These are phyloP conservation scores for Russula compacta DNA, from an alignment of 768 basidiomycete species.

Conservation along the genomic window DNA sequence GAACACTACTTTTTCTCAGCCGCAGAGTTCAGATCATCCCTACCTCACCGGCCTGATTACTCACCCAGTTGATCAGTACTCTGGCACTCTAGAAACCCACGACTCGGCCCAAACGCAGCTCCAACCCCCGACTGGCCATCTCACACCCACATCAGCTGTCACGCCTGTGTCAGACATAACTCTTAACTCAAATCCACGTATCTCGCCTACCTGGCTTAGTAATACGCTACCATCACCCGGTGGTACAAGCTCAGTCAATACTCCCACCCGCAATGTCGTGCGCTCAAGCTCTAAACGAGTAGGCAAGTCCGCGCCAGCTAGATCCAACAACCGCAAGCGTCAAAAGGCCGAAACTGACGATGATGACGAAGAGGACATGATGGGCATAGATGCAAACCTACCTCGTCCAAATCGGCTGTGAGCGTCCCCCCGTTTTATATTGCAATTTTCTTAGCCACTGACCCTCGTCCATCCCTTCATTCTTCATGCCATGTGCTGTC, in stretches of 20 bases:
- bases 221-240: slow-evolving; percentile 1
- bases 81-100: background rate
- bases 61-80: background rate
- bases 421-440: background rate
- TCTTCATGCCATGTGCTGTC: background rate
- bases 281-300: background rate
- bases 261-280: background rate
- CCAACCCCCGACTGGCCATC: background rate
- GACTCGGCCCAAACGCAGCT: background rate
- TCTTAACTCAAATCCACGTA: background rate
- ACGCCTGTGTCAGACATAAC: slow-evolving; percentile 4
- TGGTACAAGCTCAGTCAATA: background rate
- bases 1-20: background rate
- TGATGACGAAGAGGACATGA: slow-evolving; percentile 3
- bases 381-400: background rate
- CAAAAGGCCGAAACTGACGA: slow-evolving; percentile 4
- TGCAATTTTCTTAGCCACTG: background rate
- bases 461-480: background rate
- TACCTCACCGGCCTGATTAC: background rate
- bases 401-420: slow-evolving; percentile 14
- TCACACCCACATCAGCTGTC: background rate
- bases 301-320: background rate
- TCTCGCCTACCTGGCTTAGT: slow-evolving; percentile 8
- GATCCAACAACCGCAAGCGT: background rate
- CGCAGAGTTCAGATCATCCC: background rate